Conservation (phyloP, 208 protist species). For the Trichomonas tenax region DNA sequence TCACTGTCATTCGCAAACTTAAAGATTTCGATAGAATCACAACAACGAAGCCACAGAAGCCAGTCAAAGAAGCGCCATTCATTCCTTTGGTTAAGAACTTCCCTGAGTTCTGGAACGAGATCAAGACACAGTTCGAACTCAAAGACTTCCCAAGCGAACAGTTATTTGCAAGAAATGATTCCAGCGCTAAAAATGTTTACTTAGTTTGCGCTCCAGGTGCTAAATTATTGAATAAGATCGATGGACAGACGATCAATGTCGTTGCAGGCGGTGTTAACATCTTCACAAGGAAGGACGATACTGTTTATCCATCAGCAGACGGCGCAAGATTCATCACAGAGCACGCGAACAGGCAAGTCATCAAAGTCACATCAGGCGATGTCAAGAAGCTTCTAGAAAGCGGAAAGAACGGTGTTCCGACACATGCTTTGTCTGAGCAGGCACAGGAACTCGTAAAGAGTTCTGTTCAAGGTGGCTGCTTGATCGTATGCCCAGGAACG, state of each 20-base stretch:
- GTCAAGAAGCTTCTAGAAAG: not conserved
- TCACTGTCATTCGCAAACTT: conserved; percentile 45
- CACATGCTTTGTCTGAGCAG: not conserved
- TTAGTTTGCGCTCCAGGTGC: not conserved
- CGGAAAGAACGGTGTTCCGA: not conserved
- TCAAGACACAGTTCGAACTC: not conserved
- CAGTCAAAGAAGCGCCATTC: not conserved
- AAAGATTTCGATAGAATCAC: not conserved
- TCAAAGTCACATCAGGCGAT: not conserved
- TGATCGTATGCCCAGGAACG: not conserved
- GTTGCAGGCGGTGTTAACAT: not conserved
- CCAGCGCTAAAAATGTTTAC: not conserved
- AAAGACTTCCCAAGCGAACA: not conserved
- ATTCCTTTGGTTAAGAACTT: not conserved
- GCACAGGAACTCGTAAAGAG: not conserved
- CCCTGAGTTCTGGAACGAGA: not conserved
- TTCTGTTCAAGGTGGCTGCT: not conserved
- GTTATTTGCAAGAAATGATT: not conserved
- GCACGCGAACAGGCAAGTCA: not conserved
- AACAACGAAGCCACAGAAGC: not conserved
- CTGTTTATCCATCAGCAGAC: not conserved
- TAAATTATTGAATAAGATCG: not conserved
- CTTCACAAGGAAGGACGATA: not conserved
- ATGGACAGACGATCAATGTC: not conserved
- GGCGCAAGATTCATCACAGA: not conserved